Base-by-base conservation (phyloP, 805 yeast genomes). In the Zygosaccharomyces bisporus region DNA sequence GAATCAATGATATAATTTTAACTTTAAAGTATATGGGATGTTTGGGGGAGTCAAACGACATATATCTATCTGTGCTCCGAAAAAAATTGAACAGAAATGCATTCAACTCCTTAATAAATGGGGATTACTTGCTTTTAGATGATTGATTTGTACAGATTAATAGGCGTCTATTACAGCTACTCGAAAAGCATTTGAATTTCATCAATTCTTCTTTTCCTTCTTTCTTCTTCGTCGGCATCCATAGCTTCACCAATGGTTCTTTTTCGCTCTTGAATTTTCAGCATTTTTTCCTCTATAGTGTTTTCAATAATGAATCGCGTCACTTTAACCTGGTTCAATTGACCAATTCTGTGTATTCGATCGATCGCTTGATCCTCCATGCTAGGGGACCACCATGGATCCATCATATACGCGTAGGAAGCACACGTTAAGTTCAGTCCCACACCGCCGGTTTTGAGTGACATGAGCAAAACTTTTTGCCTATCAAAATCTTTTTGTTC, bases 351-450 rank as follows among this genome's bases (percentile, higher is more conserved):
- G 59, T 90, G 96, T 13, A 91, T 76, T 55, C 98, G 70, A 65
- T 89, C 96, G 47, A 89, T 86, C 0, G 96, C 96, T 62, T 88
- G 96, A 40, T 86, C 87, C 56, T 88, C 96, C 43, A 83, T 79
- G 39, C 95, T 86, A 36, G 87, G 95, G 23, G 93, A 86, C 97
- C 97, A 90, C 93, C 96, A 90, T 0, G 97, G 96, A 57, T 90
- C 97, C 87, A 91, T 83, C 77, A 90, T 74, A 54, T 81, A 88
- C 2, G 95, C 97, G 27, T 77, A 74, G 0, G 86, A 83, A 0
- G 97, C 95, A 40, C 82, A 79, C 0, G 95, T 90, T 48, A 90
- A 68, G 58, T 90, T 90, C 50, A 90, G 70, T 0, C 97, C 97
- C 9, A 89, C 96, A 6, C 97, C 97, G 18, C 97, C 97, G 0